Conservation (phyloP, 306 rosid species). For the Citrullus amarus region DNA sequence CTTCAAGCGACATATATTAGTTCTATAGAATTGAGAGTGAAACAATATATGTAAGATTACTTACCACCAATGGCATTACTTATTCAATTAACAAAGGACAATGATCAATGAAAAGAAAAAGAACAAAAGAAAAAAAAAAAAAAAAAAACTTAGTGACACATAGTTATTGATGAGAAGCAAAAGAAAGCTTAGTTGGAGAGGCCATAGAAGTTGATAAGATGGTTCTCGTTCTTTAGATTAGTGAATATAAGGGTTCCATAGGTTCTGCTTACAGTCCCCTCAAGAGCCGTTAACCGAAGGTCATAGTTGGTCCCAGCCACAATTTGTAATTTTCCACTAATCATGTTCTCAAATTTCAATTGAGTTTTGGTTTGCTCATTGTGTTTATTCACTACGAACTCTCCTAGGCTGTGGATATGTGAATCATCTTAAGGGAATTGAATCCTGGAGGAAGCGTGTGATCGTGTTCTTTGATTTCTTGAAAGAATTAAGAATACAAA, state of each 20-base stretch:
- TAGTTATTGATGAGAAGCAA: background rate
- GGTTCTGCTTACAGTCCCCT: background rate
- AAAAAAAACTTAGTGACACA: too few species aligned
- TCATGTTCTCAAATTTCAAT: background rate
- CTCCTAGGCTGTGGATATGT: background rate
- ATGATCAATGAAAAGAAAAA: too few species aligned
- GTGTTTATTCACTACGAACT: background rate
- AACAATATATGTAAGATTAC: too few species aligned
- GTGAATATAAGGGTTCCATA: background rate
- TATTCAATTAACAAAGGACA: too few species aligned
- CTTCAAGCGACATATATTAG: too few species aligned
- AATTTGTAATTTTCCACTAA: background rate
- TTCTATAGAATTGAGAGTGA: too few species aligned
- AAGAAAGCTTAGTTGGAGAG: background rate
- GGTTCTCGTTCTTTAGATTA: background rate
- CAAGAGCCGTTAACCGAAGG: background rate
- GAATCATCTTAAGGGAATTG: background rate
- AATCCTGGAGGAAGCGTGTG: too few species aligned
- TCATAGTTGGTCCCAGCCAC: background rate
- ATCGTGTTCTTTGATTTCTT: background rate
- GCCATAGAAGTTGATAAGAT: background rate
- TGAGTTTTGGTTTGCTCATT: background rate
- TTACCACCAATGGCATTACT: too few species aligned
- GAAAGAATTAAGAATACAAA: too few species aligned
- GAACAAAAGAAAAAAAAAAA: too few species aligned